Evolutionary conservation across 2,329 filamentous ascomycete species (phyloP).

Genomic region (Leptographium procerum): DNA sequence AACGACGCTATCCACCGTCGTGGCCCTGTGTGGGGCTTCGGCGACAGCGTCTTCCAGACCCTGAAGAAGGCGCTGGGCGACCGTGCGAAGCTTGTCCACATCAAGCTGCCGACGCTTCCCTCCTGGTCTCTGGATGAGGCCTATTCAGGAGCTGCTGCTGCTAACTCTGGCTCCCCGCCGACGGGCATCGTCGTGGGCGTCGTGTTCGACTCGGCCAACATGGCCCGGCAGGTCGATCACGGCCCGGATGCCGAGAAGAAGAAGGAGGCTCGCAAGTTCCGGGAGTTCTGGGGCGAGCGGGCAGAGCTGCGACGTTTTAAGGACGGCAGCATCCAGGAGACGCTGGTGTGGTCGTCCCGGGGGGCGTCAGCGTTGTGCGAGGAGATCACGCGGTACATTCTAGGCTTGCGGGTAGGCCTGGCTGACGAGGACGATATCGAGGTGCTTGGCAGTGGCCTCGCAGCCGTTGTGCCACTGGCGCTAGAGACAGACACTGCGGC

Average conservation of each 20-base stretch:
- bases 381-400: slow-evolving; percentile 65
- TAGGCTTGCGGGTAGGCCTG: slow-evolving; percentile 57
- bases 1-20: slow-evolving; percentile 21
- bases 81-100: slow-evolving; percentile 56
- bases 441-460: slow-evolving; percentile 34
- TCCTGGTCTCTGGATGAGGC: slow-evolving; percentile 36
- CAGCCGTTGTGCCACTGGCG: slow-evolving; percentile 34
- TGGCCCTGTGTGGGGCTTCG: slow-evolving; percentile 33
- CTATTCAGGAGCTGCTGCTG: not conserved
- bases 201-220: slow-evolving; percentile 60
- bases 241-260: slow-evolving; percentile 81
- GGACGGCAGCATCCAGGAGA: slow-evolving; percentile 88
- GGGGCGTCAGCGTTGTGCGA: slow-evolving; percentile 56
- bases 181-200: slow-evolving; percentile 42
- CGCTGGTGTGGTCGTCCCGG: slow-evolving; percentile 68
- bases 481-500: slow-evolving; percentile 36
- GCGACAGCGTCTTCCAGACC: slow-evolving; percentile 48
- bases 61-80: slow-evolving; percentile 65
- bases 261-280: slow-evolving; percentile 68
- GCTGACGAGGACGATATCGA: slow-evolving; percentile 37
- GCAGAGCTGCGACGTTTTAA: slow-evolving; percentile 89
- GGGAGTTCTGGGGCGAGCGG: slow-evolving; percentile 89
- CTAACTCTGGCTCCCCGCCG: not conserved
- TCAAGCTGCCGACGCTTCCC: slow-evolving; percentile 29
- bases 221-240: slow-evolving; percentile 69